A percentile compares a stretch with the other conserved stretches of the same genome.
phyloP scores from a whole-genome alignment of 371 early-diverging fungal species.

The Apophysomyces ossiformis region DNA sequence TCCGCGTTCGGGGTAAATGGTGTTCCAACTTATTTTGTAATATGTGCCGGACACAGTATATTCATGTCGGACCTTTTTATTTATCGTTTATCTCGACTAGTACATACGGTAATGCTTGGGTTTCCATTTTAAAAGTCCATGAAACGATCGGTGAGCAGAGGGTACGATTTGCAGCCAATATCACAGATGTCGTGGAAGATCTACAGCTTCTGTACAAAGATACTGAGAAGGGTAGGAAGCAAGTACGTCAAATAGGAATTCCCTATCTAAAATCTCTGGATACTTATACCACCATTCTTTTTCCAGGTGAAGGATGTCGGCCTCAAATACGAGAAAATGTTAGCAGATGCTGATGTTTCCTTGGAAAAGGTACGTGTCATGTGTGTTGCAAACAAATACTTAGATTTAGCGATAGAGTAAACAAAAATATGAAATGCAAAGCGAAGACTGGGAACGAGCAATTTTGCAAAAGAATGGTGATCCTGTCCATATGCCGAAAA shows the following conservation, averaged over 20 bases:
- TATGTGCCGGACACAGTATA: background rate
- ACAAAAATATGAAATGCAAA: constrained; percentile 71
- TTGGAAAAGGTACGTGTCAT: constrained; percentile 70
- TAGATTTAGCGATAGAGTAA: constrained; percentile 53
- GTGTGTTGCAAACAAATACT: background rate
- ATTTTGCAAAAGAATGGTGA: constrained; percentile 69
- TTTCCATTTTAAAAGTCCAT: constrained; percentile 71
- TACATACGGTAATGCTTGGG: constrained; percentile 66
- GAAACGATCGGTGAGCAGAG: constrained; percentile 77
- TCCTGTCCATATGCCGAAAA: constrained; percentile 50
- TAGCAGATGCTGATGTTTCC: constrained; percentile 69
- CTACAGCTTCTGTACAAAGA: constrained; percentile 70
- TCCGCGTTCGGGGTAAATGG: constrained; percentile 50
- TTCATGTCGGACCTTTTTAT: background rate
- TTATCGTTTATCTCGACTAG: constrained; percentile 19
- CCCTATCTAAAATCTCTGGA: background rate
- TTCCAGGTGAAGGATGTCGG: constrained; percentile 78
- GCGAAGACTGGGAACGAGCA: constrained; percentile 83
- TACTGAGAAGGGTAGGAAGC: constrained; percentile 81
- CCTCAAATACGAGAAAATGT: constrained; percentile 66
- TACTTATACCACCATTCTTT: background rate
- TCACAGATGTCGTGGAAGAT: constrained; percentile 75
- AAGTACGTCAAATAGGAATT: constrained; percentile 45
- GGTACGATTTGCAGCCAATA: constrained; percentile 60
- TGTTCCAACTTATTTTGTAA: too few species aligned